Evolutionary conservation across 78 protist genomes (phyloP).

Genomic region (Pelomyxa schiedti): DNA sequence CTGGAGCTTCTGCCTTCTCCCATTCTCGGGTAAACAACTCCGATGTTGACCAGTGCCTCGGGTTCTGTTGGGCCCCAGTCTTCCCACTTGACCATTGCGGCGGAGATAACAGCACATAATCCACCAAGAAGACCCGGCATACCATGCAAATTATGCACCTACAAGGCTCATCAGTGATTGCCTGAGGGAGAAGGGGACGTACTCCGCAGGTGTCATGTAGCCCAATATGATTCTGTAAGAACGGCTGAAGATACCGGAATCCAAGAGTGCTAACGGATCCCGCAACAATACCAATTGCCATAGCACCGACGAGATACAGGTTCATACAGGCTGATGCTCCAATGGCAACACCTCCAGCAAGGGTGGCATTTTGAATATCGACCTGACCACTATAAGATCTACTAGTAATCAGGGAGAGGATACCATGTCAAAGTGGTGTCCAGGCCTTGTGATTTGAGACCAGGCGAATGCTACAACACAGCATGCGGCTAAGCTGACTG

Average conservation of each 20-base stretch:
- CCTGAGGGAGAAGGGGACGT: not conserved
- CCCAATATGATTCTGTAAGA: slow-evolving; percentile 8
- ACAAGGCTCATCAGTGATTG: too few relatives aligned
- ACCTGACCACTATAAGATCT: not conserved
- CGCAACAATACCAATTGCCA: slow-evolving; percentile 53
- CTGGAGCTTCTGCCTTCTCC: not conserved
- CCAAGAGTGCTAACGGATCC: slow-evolving; percentile 63
- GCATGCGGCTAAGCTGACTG: slow-evolving; percentile 22
- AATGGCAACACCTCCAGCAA: slow-evolving; percentile 90
- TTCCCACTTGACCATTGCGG: not conserved
- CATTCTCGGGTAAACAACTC: not conserved
- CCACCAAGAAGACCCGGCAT: slow-evolving; percentile 81
- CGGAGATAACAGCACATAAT: slow-evolving; percentile 28
- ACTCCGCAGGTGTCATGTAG: slow-evolving; percentile 34
- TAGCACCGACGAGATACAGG: slow-evolving; percentile 44
- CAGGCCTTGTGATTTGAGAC: not conserved
- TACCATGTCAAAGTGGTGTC: slow-evolving; percentile 48
- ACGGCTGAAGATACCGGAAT: slow-evolving; percentile 49
- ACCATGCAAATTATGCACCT: slow-evolving; percentile 82
- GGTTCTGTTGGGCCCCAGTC: too few relatives aligned
- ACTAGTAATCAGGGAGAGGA: slow-evolving; percentile 8
- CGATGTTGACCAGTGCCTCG: not conserved
- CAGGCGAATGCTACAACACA: slow-evolving; percentile 36
- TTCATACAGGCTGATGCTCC: slow-evolving; percentile 64
- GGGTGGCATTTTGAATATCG: slow-evolving; percentile 74